These are phyloP conservation scores for Crithidia expoeki DNA, from an alignment of 208 protist genomes.

Conservation along the genomic window DNA sequence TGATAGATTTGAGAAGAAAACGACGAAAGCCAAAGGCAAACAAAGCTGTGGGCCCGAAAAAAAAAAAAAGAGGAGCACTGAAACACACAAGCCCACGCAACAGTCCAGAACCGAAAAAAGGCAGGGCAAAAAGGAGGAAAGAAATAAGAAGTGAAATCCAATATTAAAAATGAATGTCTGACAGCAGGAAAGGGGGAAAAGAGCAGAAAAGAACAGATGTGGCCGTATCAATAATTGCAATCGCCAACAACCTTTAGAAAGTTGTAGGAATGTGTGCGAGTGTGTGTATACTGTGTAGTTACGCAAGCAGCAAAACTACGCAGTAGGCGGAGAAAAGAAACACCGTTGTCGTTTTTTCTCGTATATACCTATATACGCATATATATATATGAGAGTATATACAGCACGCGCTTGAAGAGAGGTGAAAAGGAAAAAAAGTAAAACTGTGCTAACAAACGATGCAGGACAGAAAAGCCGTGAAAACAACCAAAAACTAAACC, in stretches of 20 bases:
- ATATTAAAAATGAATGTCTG: background rate
- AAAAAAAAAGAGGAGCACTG: background rate
- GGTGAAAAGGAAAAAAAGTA: background rate
- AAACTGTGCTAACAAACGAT: background rate
- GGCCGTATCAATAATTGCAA: constrained; percentile 4
- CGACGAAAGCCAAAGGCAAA: too few relatives aligned
- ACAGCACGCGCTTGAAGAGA: constrained; percentile 1
- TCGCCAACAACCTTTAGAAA: background rate
- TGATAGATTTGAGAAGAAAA: too few relatives aligned
- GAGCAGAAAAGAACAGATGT: background rate
- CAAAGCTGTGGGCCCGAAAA: too few relatives aligned
- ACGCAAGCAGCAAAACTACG: background rate
- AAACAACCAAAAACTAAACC: background rate
- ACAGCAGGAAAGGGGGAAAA: background rate
- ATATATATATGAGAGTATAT: background rate
- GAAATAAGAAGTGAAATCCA: background rate
- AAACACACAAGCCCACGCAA: too few relatives aligned
- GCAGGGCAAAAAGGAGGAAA: background rate
- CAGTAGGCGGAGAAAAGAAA: constrained; percentile 5
- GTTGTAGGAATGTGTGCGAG: background rate
- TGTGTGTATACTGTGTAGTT: background rate
- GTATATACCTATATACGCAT: constrained; percentile 2
- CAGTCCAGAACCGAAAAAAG: too few relatives aligned
- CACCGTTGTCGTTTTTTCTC: constrained; percentile 1
- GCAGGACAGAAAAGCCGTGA: background rate